These are phyloP conservation scores for Fusarium austroafricanum DNA, from an alignment of 2,329 filamentous ascomycete genomes.

Conservation along the genomic window DNA sequence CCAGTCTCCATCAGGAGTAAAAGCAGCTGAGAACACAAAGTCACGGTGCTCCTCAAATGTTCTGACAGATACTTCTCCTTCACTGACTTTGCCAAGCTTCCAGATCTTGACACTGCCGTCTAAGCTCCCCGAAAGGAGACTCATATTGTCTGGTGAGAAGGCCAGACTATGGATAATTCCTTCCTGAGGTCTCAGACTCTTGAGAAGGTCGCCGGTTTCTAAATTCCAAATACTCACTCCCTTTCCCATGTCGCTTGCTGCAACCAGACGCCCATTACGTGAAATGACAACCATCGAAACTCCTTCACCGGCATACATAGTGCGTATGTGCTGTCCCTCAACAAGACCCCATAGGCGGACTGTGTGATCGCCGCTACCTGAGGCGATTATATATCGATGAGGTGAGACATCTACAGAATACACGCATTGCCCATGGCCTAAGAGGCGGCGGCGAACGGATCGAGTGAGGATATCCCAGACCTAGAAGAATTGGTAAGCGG, in stretches of 20 bases:
- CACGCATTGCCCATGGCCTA: neutral
- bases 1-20: neutral
- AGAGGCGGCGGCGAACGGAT: fast-evolving
- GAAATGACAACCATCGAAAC: neutral
- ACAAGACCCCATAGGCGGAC: neutral
- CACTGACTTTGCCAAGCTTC: neutral
- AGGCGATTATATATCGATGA: neutral
- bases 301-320: neutral
- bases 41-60: neutral
- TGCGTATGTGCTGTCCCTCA: neutral
- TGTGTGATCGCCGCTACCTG: neutral
- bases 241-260: neutral
- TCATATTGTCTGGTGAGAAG: neutral
- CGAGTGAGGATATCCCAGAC: neutral
- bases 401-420: neutral
- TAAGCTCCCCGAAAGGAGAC: neutral
- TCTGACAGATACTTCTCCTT: neutral
- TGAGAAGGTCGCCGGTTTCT: neutral
- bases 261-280: neutral
- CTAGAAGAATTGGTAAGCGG: neutral
- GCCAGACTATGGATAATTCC: neutral
- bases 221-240: neutral
- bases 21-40: neutral
- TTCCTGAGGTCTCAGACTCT: neutral
- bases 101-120: neutral